phyloP scores from a whole-genome alignment of 1,284 basidiomycete genomes.

The Cronartium quercuum region DNA sequence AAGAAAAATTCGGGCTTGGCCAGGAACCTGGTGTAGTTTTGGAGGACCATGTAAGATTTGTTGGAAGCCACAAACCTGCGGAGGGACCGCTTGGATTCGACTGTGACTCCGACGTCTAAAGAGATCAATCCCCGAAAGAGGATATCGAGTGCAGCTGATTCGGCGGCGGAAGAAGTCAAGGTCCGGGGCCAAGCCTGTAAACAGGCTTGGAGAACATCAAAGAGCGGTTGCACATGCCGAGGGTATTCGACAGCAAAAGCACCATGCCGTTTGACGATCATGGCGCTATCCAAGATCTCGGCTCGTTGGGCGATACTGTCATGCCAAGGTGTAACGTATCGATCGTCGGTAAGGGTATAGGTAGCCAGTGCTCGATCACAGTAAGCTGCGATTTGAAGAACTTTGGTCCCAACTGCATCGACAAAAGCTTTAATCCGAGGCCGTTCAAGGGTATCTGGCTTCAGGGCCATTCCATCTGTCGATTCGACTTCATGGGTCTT shows the following conservation, averaged over 20 bases:
- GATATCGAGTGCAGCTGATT: constrained; percentile 67
- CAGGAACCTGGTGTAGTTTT: constrained; percentile 32
- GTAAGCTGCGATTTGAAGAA: constrained; percentile 37
- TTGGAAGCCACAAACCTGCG: constrained; percentile 26
- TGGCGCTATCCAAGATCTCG: constrained; percentile 19
- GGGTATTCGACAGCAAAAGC: constrained; percentile 70
- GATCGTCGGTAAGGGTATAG: constrained; percentile 29
- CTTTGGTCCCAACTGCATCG: constrained; percentile 35
- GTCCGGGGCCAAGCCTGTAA: constrained; percentile 82
- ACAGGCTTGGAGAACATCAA: constrained; percentile 69
- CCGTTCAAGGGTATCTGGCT: constrained; percentile 23
- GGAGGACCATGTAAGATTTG: constrained; percentile 34
- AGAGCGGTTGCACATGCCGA: constrained; percentile 58
- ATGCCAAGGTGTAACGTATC: constrained; percentile 29
- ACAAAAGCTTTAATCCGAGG: constrained; percentile 38
- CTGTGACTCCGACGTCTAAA: constrained; percentile 61
- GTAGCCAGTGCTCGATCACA: constrained; percentile 35
- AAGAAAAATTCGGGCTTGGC: constrained; percentile 34
- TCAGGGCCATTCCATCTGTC: constrained; percentile 27
- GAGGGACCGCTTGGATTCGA: constrained; percentile 31
- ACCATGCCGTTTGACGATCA: constrained; percentile 50
- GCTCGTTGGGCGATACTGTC: constrained; percentile 14
- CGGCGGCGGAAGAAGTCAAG: constrained; percentile 53
- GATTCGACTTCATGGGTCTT: not conserved
- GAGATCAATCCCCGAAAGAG: constrained; percentile 75